Base-by-base conservation (phyloP, 495 filamentous ascomycete species). In the Aspergillus cavernicola region DNA sequence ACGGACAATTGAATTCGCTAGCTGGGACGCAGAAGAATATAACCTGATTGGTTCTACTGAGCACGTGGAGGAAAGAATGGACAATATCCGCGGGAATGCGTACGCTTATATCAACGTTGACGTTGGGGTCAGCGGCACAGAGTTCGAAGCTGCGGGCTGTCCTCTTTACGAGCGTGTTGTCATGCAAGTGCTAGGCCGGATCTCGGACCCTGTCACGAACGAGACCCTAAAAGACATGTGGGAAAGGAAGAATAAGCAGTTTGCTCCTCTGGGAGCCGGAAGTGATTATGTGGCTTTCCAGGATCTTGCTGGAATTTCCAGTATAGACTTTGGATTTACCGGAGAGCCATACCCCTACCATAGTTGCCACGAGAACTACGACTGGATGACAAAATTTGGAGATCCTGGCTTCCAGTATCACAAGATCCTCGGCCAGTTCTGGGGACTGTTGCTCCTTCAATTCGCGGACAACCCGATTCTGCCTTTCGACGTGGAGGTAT, bases 11-110 rank as follows among this genome's bases (percentile, higher is more conserved):
- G 85, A 91, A 61, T 98, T 98, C 66, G 87, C 88, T 54, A 95
- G 88, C 33, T 98, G 95, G 93, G 93, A 98, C 65, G 93, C 78
- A 24, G 85, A 85, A 59, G 90, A 92, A 66, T 97, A 96, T 70
- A 97, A 97, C 66, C 67, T 92, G 29, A 90, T 97, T 48, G 93
- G 93, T 12, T 93, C 89, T 9, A 97, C 95, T 18, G 95, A 98
- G 65, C 90, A 89, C 59, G 92, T 97, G 32, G 93, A 98, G 71
- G 79, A 79, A 18, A 69, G 79, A 44, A 63, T 82, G 8, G 78
- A 83, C 3, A 61, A 69, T 13, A 70, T 89, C 6, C 84, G 84
- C 6, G 63, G 69, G 12, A 68, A 86, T 60, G 86, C 75, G 0
- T 80, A 89, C 43, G 92, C 89, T 6, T 98, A 98, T 66, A 73